A percentile compares a stretch with the other conserved stretches of the same genome.
Evolutionary conservation across 2,329 filamentous ascomycete genomes (phyloP).

Genomic region (Rasamsonia emersonii): DNA sequence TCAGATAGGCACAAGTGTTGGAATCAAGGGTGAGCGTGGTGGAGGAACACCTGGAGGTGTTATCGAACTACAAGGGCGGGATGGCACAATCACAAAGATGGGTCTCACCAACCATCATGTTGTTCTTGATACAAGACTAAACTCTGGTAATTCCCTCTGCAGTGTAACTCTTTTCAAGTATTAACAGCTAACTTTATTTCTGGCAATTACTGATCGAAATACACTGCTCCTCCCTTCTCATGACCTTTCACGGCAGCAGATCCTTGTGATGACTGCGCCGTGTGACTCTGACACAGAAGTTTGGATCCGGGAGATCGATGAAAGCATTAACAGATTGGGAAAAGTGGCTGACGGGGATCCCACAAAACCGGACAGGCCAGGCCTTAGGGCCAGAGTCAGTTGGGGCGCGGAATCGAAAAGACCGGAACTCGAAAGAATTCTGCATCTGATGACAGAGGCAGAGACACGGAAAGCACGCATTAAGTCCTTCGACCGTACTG

Average conservation of each 20-base stretch:
- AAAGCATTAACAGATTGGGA: background rate
- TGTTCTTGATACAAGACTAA: constrained; percentile 1
- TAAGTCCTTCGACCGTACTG: background rate
- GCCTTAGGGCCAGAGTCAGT: background rate
- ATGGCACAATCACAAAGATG: background rate
- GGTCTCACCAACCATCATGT: constrained; percentile 4
- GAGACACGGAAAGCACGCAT: background rate
- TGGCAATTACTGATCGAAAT: background rate
- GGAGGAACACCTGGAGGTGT: constrained; percentile 2
- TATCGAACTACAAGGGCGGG: background rate
- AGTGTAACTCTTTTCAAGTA: background rate
- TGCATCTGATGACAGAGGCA: background rate
- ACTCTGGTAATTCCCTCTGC: background rate
- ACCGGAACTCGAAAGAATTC: background rate
- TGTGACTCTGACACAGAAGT: constrained; percentile 1
- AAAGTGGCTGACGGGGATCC: too few relatives aligned
- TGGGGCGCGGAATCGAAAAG: constrained; percentile 1
- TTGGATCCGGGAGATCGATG: constrained; percentile 1
- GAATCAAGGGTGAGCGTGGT: constrained; percentile 1
- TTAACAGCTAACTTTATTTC: constrained; percentile 1
- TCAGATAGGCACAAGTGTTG: constrained; percentile 1
- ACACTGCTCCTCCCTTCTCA: background rate
- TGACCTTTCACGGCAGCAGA: constrained; percentile 1
- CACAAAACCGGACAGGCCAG: background rate
- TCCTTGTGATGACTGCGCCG: constrained; percentile 1